Percentiles rank a stretch among this genome's conserved stretches.
Conservation (phyloP, 352 stramenopile species). For the Phytophthora foliorum region DNA sequence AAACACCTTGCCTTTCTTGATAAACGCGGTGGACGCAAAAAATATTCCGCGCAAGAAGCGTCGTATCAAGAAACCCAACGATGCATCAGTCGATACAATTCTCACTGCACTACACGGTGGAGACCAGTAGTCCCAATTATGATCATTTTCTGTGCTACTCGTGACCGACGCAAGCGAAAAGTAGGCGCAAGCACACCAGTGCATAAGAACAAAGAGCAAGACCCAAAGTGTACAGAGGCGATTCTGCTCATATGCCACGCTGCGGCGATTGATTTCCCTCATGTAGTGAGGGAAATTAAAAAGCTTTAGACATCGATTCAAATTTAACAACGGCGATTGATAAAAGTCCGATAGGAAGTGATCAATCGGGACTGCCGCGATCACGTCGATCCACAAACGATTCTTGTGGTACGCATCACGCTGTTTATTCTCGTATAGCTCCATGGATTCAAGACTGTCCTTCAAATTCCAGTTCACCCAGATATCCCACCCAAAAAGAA, state of each 20-base stretch:
- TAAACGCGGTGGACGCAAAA: conserved; percentile 51
- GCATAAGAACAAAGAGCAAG: conserved; percentile 56
- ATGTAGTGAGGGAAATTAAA: conserved; percentile 66
- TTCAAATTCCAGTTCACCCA: conserved; percentile 73
- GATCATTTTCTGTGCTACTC: neutral
- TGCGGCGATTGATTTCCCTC: conserved; percentile 59
- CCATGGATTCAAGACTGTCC: conserved; percentile 52
- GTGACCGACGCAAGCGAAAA: conserved; percentile 41
- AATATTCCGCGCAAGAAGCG: conserved; percentile 60
- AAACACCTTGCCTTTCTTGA: conserved; percentile 60
- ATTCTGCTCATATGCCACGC: conserved; percentile 60
- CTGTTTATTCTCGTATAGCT: conserved; percentile 60
- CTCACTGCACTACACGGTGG: conserved; percentile 30
- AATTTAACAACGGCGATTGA: conserved; percentile 41
- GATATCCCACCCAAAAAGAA: conserved; percentile 65
- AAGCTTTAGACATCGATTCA: conserved; percentile 65
- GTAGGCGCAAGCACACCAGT: conserved; percentile 65
- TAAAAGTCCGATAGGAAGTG: conserved; percentile 62
- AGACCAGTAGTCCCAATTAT: conserved; percentile 54
- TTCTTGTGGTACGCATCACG: conserved; percentile 49
- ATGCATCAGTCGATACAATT: conserved; percentile 10
- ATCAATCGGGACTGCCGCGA: conserved; percentile 62
- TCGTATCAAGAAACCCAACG: conserved; percentile 20
- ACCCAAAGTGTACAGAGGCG: conserved; percentile 51
- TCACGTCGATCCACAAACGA: conserved; percentile 49